Conservation (phyloP, 495 filamentous ascomycete genomes). For the Chaetomium tenue region DNA sequence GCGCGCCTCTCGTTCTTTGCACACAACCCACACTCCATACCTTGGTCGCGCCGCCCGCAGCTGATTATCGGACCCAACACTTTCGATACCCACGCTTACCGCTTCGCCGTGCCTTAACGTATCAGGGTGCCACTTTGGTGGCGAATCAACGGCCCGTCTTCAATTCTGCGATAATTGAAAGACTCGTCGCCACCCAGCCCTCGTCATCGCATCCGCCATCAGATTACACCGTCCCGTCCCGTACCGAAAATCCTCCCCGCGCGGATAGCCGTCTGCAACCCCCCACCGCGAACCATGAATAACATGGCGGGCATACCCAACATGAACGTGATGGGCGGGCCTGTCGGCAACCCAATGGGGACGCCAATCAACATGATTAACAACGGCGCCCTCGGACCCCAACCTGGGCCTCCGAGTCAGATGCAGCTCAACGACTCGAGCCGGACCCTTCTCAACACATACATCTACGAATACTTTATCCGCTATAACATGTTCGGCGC, state of each 20-base stretch:
- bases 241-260: neutral
- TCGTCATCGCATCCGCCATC: neutral
- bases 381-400: slow-evolving; percentile 53
- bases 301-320: slow-evolving; percentile 54
- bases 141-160: neutral
- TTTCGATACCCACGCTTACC: neutral
- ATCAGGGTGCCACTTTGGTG: slow-evolving; percentile 14
- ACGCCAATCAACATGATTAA: slow-evolving; percentile 69
- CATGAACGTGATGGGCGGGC: slow-evolving; percentile 60
- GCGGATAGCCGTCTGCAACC: slow-evolving; percentile 37
- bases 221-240: neutral
- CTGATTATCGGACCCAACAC: neutral
- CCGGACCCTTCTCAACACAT: slow-evolving; percentile 71
- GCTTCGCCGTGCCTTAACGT: neutral
- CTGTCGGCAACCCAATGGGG: slow-evolving; percentile 59
- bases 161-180: neutral
- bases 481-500: slow-evolving; percentile 76
- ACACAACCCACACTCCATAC: too few species aligned
- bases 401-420: slow-evolving; percentile 32
- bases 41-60: neutral
- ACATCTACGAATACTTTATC: slow-evolving; percentile 96
- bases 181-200: neutral
- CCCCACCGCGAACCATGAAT: slow-evolving; percentile 56
- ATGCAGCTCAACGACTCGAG: slow-evolving; percentile 38
- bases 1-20: slow-evolving; percentile 1